These are phyloP conservation scores for Blumeriella jaapii DNA, from an alignment of 2,329 filamentous ascomycete species.

Conservation along the genomic window DNA sequence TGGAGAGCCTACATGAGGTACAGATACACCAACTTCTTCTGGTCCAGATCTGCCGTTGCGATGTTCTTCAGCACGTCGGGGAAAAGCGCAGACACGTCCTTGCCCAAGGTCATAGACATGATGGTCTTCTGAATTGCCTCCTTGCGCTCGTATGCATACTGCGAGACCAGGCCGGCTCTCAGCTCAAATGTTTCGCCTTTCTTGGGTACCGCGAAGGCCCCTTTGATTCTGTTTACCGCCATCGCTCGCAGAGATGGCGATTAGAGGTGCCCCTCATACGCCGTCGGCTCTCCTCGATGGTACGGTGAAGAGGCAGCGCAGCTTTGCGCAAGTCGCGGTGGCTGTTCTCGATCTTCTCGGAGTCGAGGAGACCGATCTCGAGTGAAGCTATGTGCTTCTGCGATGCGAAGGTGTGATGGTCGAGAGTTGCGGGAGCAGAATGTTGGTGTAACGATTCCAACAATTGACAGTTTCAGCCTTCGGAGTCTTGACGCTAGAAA, in stretches of 20 bases:
- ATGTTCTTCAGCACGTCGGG: conserved; percentile 99
- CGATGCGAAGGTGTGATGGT: too few relatives aligned
- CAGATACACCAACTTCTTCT: conserved; percentile 98
- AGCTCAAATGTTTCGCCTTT: conserved; percentile 99
- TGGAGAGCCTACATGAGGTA: conserved; percentile 67
- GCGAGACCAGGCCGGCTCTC: conserved; percentile 87
- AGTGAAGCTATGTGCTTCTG: conserved; percentile 3
- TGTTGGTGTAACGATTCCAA: conserved; percentile 6
- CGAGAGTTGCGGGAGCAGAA: conserved; percentile 4
- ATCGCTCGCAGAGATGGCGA: conserved; percentile 40
- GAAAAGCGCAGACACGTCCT: conserved; percentile 94
- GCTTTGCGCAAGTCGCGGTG: conserved; percentile 14
- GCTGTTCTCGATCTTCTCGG: not conserved
- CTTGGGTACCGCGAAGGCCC: conserved; percentile 81
- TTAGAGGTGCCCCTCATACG: conserved; percentile 29
- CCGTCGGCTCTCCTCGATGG: conserved; percentile 17
- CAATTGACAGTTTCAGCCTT: conserved; percentile 17
- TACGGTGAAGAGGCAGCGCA: conserved; percentile 17
- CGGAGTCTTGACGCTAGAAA: conserved; percentile 12
- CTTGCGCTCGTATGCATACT: conserved; percentile 98
- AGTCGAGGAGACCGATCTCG: not conserved
- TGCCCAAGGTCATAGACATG: conserved; percentile 99
- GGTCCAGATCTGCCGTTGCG: conserved; percentile 84
- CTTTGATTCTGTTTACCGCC: conserved; percentile 93
- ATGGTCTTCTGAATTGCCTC: conserved; percentile 99